Conservation (phyloP, 2,329 filamentous ascomycete genomes). For the Alternaria tenuissima region DNA sequence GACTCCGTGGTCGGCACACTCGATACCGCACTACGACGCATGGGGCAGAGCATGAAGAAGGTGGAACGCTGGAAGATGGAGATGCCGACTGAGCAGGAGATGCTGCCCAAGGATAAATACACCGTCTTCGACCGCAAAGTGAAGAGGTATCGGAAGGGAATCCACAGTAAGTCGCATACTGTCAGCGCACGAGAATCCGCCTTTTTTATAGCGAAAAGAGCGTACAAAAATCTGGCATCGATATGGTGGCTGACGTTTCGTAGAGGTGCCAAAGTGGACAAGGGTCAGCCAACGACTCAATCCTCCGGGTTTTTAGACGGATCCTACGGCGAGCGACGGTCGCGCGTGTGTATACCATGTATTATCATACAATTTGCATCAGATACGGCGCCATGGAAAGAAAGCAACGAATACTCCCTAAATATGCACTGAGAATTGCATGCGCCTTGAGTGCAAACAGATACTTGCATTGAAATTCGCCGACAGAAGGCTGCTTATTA, state of each 20-base stretch:
- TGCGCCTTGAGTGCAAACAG: neutral
- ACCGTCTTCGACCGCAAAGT: constrained; percentile 97
- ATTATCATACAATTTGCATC: constrained; percentile 32
- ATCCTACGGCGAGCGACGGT: neutral
- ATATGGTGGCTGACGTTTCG: constrained; percentile 50
- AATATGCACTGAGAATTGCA: neutral
- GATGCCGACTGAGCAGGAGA: constrained; percentile 96
- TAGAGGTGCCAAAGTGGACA: constrained; percentile 75
- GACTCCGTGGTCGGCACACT: constrained; percentile 87
- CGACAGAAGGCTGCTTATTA: neutral
- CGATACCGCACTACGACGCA: constrained; percentile 77
- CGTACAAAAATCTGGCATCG: neutral
- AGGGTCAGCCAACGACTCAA: constrained; percentile 93
- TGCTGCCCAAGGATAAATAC: constrained; percentile 97
- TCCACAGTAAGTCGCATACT: constrained; percentile 80
- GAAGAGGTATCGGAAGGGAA: constrained; percentile 94
- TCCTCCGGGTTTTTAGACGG: constrained; percentile 83
- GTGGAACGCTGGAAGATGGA: constrained; percentile 91
- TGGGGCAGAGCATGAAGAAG: constrained; percentile 73
- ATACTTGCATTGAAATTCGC: neutral
- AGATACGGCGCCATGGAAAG: constrained; percentile 18
- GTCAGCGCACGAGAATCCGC: too few relatives aligned
- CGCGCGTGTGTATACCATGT: constrained; percentile 36
- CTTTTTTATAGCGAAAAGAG: neutral
- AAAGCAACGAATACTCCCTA: neutral